phyloP scores from a whole-genome alignment of 345 rosid genomes.

The Gossypium mustelinum region DNA sequence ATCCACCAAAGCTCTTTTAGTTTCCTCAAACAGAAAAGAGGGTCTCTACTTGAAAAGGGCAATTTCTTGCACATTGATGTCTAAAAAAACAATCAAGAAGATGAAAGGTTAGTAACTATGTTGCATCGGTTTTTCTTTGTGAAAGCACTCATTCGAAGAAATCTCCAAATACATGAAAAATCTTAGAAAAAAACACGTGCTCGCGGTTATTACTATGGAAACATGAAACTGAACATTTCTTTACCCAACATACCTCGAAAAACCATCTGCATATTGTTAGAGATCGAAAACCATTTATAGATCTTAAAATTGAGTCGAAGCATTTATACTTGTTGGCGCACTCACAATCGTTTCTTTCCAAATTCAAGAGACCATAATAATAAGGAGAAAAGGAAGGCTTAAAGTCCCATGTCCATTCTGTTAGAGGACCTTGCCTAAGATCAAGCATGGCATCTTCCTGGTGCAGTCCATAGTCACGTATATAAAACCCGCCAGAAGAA shows the following conservation, averaged over 20 bases:
- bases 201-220: too few species aligned
- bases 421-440: neutral
- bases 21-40: neutral
- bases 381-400: too few species aligned
- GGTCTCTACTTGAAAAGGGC: neutral
- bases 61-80: neutral
- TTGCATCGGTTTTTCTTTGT: neutral
- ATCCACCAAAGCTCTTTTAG: constrained; percentile 7
- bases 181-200: too few species aligned
- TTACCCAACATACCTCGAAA: neutral
- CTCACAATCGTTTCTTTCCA: too few species aligned
- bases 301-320: neutral
- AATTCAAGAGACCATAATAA: too few species aligned
- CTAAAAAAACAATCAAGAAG: neutral
- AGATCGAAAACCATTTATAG: neutral
- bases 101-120: neutral
- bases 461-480: neutral
- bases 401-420: neutral
- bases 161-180: neutral
- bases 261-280: neutral
- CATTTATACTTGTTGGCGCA: neutral
- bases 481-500: neutral
- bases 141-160: neutral
- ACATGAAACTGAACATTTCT: too few species aligned
- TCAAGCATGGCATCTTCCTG: neutral